Evolutionary conservation across 345 rosid species (phyloP).

Genomic region (Citrus inodora): DNA sequence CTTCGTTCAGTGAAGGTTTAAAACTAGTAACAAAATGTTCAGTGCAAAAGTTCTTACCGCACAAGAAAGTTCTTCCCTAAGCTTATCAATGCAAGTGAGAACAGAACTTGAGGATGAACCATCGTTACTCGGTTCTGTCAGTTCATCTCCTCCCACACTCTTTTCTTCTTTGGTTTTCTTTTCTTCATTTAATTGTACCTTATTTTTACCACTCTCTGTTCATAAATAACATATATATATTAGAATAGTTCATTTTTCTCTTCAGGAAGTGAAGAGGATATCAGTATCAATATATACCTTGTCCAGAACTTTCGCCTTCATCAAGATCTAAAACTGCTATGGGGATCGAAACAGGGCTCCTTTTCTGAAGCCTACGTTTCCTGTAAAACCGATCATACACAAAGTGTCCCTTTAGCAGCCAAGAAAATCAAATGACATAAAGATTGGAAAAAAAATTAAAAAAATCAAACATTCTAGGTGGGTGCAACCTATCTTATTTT

Average conservation of each 20-base stretch:
- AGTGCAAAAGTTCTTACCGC: slow-evolving; percentile 54
- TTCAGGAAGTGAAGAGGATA: not conserved
- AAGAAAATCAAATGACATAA: not conserved
- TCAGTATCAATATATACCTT: slow-evolving; percentile 23
- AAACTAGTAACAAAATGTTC: not conserved
- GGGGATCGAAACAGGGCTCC: slow-evolving; percentile 37
- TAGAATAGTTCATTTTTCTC: slow-evolving; percentile 3
- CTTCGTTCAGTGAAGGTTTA: not conserved
- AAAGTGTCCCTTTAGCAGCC: not conserved
- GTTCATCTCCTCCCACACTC: slow-evolving; percentile 22
- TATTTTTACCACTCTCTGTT: slow-evolving; percentile 31
- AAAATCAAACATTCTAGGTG: not conserved
- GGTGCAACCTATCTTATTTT: not conserved
- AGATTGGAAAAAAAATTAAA: not conserved
- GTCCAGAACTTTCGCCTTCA: slow-evolving; percentile 39
- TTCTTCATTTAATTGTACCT: slow-evolving; percentile 27
- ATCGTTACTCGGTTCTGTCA: slow-evolving; percentile 15
- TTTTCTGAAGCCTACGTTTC: slow-evolving; percentile 55
- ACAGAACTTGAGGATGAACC: slow-evolving; percentile 28
- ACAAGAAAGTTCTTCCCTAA: slow-evolving; percentile 88
- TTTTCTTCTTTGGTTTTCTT: slow-evolving; percentile 10
- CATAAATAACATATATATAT: not conserved
- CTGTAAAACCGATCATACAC: slow-evolving; percentile 24
- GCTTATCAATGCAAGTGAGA: slow-evolving; percentile 71
- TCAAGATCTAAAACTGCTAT: slow-evolving; percentile 54